These are phyloP conservation scores for Magnolia changhungtana DNA, from an alignment of 164 flowering plant genomes.

Conservation along the genomic window DNA sequence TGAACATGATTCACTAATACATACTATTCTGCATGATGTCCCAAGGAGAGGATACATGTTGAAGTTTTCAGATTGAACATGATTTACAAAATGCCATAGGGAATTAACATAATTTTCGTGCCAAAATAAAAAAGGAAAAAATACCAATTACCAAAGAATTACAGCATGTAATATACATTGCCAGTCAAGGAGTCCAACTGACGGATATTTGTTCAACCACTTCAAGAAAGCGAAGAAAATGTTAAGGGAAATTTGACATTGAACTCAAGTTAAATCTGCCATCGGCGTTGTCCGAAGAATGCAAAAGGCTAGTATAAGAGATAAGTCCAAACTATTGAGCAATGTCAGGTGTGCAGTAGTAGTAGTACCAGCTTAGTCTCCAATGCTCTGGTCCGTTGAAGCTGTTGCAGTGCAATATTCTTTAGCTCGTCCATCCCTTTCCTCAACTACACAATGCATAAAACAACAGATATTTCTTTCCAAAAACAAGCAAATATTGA, in stretches of 20 bases:
- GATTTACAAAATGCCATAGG: too few species aligned
- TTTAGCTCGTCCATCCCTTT: slow-evolving; percentile 49
- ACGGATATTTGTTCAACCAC: too few species aligned
- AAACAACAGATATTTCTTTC: background rate
- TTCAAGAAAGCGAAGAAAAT: background rate
- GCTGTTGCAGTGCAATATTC: slow-evolving; percentile 41
- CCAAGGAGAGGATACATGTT: too few species aligned
- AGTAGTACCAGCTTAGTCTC: slow-evolving; percentile 67
- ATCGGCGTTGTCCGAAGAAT: background rate
- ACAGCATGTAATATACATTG: too few species aligned
- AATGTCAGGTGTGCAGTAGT: background rate
- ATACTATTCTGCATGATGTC: too few species aligned
- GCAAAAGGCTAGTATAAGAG: background rate
- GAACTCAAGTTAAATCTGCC: background rate
- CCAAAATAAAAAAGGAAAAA: too few species aligned
- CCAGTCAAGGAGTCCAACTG: too few species aligned
- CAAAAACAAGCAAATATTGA: background rate
- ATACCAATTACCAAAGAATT: too few species aligned
- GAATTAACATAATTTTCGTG: too few species aligned
- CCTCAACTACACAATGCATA: slow-evolving; percentile 40
- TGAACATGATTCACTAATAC: too few species aligned
- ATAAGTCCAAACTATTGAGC: background rate
- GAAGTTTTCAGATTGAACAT: too few species aligned
- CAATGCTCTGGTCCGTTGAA: slow-evolving; percentile 31
- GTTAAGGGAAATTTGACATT: background rate